Percentiles rank a stretch among this genome's conserved stretches.
Conservation (phyloP, 805 yeast genomes). For the Jamesozyma lodderae region DNA sequence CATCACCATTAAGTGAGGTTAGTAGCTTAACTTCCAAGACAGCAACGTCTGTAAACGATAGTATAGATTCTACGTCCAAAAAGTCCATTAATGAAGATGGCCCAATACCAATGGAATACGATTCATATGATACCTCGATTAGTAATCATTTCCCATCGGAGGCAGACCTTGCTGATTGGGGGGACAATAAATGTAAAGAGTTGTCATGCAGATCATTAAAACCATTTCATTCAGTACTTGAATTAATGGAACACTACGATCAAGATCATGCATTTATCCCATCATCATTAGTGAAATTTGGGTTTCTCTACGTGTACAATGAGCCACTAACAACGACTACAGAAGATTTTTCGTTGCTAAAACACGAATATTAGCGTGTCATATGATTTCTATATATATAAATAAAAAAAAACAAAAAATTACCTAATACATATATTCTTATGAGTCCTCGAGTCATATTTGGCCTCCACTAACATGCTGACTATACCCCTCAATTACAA, state of each 20-base stretch:
- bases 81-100: too few relatives aligned
- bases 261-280: conserved; percentile 17
- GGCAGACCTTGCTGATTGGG: conserved; percentile 12
- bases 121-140: neutral
- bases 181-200: conserved; percentile 12
- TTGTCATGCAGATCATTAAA: neutral
- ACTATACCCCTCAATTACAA: too few relatives aligned
- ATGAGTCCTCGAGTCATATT: too few relatives aligned
- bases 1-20: conserved; percentile 4
- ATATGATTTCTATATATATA: too few relatives aligned
- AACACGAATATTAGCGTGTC: too few relatives aligned
- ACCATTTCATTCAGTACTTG: conserved; percentile 10
- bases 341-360: too few relatives aligned
- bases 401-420: too few relatives aligned
- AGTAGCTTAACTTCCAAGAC: neutral
- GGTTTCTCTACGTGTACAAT: conserved; percentile 11
- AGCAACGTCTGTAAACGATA: neutral
- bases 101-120: too few relatives aligned
- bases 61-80: too few relatives aligned
- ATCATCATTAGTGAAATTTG: conserved; percentile 14
- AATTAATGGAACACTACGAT: conserved; percentile 21
- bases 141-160: neutral
- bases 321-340: too few relatives aligned
- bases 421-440: too few relatives aligned
- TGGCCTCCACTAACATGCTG: too few relatives aligned